Evolutionary conservation across 2,329 filamentous ascomycete genomes (phyloP).

Genomic region (Helotiales sp.): DNA sequence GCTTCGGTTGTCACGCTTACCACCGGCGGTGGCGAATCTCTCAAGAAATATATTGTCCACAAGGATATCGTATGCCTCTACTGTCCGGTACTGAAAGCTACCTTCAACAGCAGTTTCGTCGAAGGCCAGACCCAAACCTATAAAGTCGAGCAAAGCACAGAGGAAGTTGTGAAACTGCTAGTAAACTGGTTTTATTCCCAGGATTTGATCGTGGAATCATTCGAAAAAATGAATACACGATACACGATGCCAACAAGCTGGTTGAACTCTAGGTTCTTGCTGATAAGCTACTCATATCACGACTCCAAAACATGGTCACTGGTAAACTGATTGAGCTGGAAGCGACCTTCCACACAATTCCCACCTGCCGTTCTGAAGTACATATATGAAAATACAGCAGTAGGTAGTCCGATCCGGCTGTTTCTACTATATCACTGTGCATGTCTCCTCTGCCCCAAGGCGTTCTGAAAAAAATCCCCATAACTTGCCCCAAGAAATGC

Average conservation of each 20-base stretch:
- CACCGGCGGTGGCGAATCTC: not conserved
- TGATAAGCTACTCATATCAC: slow-evolving; percentile 17
- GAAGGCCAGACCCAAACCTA: slow-evolving; percentile 24
- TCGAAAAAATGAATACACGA: not conserved
- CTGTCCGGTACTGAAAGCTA: slow-evolving; percentile 17
- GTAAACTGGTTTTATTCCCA: slow-evolving; percentile 26
- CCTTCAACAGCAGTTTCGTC: slow-evolving; percentile 20
- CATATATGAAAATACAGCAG: not conserved
- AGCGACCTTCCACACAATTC: not conserved
- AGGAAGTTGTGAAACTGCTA: slow-evolving; percentile 7
- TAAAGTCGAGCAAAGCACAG: slow-evolving; percentile 8
- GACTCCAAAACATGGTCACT: slow-evolving; percentile 22
- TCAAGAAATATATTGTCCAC: slow-evolving; percentile 17
- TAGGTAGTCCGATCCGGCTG: not conserved
- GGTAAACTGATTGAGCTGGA: not conserved
- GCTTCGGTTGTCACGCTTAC: slow-evolving; percentile 8
- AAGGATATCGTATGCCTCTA: slow-evolving; percentile 24
- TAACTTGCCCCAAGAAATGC: not conserved
- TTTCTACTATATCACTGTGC: not conserved
- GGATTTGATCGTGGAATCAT: not conserved
- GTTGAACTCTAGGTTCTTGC: slow-evolving; percentile 22
- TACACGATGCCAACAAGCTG: not conserved
- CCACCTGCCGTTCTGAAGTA: not conserved
- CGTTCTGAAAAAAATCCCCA: not conserved
- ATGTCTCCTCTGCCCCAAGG: not conserved